Conservation (phyloP, 176 grass and related monocot genomes). For the Avena insularis region DNA sequence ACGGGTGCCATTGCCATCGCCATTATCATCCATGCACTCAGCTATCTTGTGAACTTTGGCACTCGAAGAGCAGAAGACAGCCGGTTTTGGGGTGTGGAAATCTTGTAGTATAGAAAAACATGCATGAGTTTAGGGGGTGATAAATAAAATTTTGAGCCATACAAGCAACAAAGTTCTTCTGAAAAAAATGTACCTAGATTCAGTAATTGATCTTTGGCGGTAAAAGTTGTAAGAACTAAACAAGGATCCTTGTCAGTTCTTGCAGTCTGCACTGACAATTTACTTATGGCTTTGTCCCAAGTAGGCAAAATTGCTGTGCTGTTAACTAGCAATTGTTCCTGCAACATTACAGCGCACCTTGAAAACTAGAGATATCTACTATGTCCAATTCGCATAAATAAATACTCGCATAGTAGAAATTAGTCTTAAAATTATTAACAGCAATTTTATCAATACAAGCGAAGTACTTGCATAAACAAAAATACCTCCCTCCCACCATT, state of each 20-base stretch:
- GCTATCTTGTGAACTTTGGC: constrained; percentile 4
- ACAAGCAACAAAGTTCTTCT: constrained; percentile 10
- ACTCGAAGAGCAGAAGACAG: constrained; percentile 33
- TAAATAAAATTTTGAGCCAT: background rate
- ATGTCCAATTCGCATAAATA: constrained; percentile 16
- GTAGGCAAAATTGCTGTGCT: constrained; percentile 38
- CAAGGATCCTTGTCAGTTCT: constrained; percentile 27
- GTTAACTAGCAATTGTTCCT: constrained; percentile 69
- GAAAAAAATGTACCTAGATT: constrained; percentile 49
- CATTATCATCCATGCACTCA: constrained; percentile 34
- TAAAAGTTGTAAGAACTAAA: constrained; percentile 34
- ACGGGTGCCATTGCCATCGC: background rate
- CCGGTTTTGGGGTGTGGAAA: constrained; percentile 80
- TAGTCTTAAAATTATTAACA: constrained; percentile 14
- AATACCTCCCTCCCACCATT: background rate
- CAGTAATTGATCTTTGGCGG: constrained; percentile 29
- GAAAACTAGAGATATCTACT: constrained; percentile 16
- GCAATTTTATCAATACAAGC: constrained; percentile 8
- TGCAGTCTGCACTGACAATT: constrained; percentile 34
- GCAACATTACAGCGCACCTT: constrained; percentile 23
- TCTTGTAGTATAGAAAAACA: constrained; percentile 33
- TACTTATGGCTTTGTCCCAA: constrained; percentile 63
- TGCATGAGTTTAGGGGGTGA: constrained; percentile 24
- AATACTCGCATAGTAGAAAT: background rate
- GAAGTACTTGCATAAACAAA: background rate